A percentile compares a stretch with the other conserved stretches of the same genome.
Evolutionary conservation across 2,329 filamentous ascomycete species (phyloP).

Genomic region (Epichloe elymi): DNA sequence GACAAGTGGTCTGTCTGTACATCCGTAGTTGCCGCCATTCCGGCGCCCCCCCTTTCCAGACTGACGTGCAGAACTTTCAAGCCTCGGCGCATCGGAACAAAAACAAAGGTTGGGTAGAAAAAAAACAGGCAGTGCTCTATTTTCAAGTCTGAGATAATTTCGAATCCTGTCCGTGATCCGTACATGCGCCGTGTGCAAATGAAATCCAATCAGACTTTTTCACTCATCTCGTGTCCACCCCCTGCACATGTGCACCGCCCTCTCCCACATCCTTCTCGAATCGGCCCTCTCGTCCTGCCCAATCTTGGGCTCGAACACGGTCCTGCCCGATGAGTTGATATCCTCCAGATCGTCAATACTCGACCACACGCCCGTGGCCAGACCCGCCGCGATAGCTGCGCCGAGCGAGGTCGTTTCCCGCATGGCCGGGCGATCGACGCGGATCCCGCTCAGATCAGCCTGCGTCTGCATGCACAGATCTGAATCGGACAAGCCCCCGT

Average conservation of each 20-base stretch:
- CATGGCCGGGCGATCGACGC: conserved; percentile 75
- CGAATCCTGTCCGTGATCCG: no score
- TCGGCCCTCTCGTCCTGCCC: conserved; percentile 23
- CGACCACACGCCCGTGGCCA: conserved; percentile 68
- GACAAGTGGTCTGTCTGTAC: no score
- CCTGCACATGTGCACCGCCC: conserved; percentile 45
- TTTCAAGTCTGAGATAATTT: no score
- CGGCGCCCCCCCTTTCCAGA: no score
- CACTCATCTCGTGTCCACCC: conserved; percentile 34
- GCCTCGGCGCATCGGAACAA: no score
- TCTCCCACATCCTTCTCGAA: conserved; percentile 40
- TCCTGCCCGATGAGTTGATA: conserved; percentile 58
- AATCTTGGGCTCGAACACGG: conserved; percentile 56
- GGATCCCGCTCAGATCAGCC: conserved; percentile 71
- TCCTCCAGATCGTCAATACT: conserved; percentile 59
- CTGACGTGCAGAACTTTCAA: no score
- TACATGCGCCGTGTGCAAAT: not conserved
- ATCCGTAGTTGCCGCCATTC: no score
- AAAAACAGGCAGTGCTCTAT: no score
- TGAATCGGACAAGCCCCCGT: conserved; percentile 81
- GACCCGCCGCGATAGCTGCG: conserved; percentile 79
- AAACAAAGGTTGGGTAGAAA: no score
- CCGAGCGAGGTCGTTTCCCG: conserved; percentile 81
- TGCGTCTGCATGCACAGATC: conserved; percentile 87
- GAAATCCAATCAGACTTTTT: not conserved